Evolutionary conservation across 129 eudicot genomes (phyloP).

Genomic region (Centaurea solstitialis): DNA sequence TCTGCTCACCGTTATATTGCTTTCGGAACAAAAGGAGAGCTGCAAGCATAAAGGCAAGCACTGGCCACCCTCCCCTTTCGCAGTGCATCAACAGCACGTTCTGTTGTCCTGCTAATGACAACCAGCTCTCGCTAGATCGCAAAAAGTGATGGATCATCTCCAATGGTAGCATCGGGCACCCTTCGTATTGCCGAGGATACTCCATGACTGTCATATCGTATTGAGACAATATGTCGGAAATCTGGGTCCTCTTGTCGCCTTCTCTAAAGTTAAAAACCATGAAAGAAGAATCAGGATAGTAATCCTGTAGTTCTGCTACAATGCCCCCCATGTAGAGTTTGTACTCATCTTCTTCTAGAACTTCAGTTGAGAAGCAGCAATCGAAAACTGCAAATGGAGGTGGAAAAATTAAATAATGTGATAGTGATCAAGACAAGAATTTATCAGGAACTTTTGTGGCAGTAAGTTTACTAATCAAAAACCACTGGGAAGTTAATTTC

Average conservation of each 20-base stretch:
- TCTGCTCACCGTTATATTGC: conserved; percentile 59
- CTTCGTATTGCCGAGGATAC: conserved; percentile 63
- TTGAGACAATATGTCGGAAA: conserved; percentile 52
- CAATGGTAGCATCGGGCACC: conserved; percentile 60
- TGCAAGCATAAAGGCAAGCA: conserved; percentile 70
- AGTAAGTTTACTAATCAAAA: not conserved
- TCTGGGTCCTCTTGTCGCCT: conserved; percentile 49
- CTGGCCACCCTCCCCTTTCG: conserved; percentile 73
- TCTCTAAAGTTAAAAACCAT: conserved; percentile 69
- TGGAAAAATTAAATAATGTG: not conserved
- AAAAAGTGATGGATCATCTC: conserved; percentile 69
- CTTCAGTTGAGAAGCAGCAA: conserved; percentile 64
- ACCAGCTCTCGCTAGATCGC: conserved; percentile 69
- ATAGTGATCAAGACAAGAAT: not conserved
- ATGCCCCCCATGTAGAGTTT: conserved; percentile 53
- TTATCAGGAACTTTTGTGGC: not conserved
- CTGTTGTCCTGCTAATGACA: conserved; percentile 58
- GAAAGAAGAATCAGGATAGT: conserved; percentile 65
- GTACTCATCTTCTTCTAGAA: conserved; percentile 55
- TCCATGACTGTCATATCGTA: conserved; percentile 75
- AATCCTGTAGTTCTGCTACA: conserved; percentile 56
- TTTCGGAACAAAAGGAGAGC: conserved; percentile 61
- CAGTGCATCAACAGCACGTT: conserved; percentile 70
- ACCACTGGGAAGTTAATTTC: not conserved
- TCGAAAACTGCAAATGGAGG: conserved; percentile 56